Percentiles rank a stretch among this genome's conserved stretches.
phyloP scores from a whole-genome alignment of 305 asterid species.

The Ilex paraguariensis region DNA sequence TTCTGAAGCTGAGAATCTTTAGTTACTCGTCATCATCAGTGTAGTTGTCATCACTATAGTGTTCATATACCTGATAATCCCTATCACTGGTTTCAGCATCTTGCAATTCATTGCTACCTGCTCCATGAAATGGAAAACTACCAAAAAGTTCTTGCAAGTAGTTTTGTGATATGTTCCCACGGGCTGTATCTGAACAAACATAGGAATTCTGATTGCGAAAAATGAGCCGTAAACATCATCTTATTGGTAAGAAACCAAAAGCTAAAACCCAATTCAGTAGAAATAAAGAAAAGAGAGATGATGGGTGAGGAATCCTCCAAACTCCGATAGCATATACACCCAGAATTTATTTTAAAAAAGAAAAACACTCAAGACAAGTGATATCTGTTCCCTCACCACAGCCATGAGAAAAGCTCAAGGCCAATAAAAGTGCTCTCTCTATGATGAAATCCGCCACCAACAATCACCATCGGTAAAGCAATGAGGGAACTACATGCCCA shows the following conservation, averaged over 20 bases:
- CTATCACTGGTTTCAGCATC: conserved; percentile 42
- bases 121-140: conserved; percentile 55
- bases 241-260: neutral
- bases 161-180: conserved; percentile 59
- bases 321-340: too few relatives aligned
- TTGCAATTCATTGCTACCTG: conserved; percentile 30
- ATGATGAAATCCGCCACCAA: too few relatives aligned
- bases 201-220: conserved; percentile 22
- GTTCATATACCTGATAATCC: conserved; percentile 75
- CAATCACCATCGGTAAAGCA: too few relatives aligned
- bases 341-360: too few relatives aligned
- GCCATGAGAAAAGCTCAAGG: too few relatives aligned
- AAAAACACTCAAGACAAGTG: too few relatives aligned
- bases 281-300: too few relatives aligned
- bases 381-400: too few relatives aligned
- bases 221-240: neutral
- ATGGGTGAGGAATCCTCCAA: too few relatives aligned
- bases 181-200: conserved; percentile 43
- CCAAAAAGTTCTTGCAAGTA: conserved; percentile 88
- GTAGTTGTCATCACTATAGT: conserved; percentile 48
- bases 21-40: conserved; percentile 58
- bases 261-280: too few relatives aligned
- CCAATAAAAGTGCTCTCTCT: too few relatives aligned
- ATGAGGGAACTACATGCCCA: too few relatives aligned
- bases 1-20: neutral